Evolutionary conservation across 768 basidiomycete species (phyloP).

Genomic region (Cystobasidium tubakii): DNA sequence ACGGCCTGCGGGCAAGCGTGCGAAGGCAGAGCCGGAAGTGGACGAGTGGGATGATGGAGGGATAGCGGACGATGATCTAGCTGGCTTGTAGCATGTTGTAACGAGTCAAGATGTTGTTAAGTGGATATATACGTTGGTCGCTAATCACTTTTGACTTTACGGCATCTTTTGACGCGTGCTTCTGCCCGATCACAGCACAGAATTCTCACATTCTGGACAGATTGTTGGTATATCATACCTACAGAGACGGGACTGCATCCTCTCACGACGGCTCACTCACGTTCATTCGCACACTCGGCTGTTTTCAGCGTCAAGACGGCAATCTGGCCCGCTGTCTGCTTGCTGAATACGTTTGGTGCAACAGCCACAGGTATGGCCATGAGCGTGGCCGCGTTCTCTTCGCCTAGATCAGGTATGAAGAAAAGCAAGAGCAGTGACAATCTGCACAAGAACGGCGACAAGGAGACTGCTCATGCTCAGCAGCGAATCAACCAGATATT

Average conservation of each 20-base stretch:
- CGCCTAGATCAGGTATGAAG: neutral
- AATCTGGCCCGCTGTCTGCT: too few species aligned
- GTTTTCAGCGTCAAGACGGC: too few species aligned
- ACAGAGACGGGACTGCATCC: too few species aligned
- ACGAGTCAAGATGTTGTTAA: too few species aligned
- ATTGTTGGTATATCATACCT: too few species aligned
- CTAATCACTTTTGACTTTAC: too few species aligned
- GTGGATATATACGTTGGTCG: too few species aligned
- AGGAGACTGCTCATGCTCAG: neutral
- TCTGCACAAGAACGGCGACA: neutral
- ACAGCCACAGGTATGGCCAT: neutral
- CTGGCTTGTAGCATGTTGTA: neutral
- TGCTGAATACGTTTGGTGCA: neutral
- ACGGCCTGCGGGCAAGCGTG: neutral
- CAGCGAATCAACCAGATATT: neutral
- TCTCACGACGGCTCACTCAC: too few species aligned
- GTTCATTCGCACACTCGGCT: too few species aligned
- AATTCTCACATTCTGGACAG: too few species aligned
- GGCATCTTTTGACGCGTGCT: too few species aligned
- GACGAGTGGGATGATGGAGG: conserved; percentile 23
- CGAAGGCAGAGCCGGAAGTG: conserved; percentile 15
- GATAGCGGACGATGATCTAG: conserved; percentile 20
- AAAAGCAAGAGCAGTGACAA: neutral
- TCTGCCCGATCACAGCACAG: too few species aligned
- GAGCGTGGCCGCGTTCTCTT: neutral